Conservation (phyloP, 2,329 filamentous ascomycete species). For the Colletotrichum tamarilloi region DNA sequence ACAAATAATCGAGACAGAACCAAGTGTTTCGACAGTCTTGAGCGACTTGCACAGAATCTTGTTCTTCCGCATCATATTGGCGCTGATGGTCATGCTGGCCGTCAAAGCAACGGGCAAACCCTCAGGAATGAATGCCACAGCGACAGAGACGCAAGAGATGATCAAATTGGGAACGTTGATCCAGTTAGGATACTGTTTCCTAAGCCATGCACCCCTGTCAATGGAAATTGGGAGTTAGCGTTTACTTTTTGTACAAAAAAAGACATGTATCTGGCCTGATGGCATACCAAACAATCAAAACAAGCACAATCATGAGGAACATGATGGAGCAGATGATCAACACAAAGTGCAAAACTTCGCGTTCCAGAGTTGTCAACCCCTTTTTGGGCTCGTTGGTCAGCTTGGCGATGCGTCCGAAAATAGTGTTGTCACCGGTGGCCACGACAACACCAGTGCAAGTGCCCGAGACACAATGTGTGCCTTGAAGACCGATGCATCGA, state of each 20-base stretch:
- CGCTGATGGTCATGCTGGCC: constrained; percentile 78
- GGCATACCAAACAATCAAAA: constrained; percentile 73
- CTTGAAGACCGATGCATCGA: constrained; percentile 79
- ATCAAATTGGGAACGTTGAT: constrained; percentile 80
- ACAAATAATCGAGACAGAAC: constrained; percentile 78
- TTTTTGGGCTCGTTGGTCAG: constrained; percentile 76
- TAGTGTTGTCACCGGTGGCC: constrained; percentile 76
- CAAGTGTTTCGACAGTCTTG: constrained; percentile 82
- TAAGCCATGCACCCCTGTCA: constrained; percentile 75
- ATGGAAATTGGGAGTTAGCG: not conserved
- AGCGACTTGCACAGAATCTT: constrained; percentile 84
- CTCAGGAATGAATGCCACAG: constrained; percentile 81
- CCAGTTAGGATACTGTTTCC: constrained; percentile 73
- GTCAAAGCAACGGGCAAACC: constrained; percentile 78
- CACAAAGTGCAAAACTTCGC: constrained; percentile 80
- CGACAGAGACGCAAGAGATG: constrained; percentile 77
- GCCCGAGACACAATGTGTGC: constrained; percentile 82
- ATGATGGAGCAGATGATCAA: constrained; percentile 76
- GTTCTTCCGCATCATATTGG: constrained; percentile 81
- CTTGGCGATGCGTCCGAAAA: constrained; percentile 81
- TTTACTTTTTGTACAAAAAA: not conserved
- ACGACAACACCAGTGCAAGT: constrained; percentile 75
- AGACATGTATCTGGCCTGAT: constrained; percentile 57
- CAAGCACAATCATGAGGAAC: constrained; percentile 70
- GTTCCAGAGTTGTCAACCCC: constrained; percentile 76